Evolutionary conservation across 2,329 filamentous ascomycete genomes (phyloP).

Genomic region (Aschersonia sp.): DNA sequence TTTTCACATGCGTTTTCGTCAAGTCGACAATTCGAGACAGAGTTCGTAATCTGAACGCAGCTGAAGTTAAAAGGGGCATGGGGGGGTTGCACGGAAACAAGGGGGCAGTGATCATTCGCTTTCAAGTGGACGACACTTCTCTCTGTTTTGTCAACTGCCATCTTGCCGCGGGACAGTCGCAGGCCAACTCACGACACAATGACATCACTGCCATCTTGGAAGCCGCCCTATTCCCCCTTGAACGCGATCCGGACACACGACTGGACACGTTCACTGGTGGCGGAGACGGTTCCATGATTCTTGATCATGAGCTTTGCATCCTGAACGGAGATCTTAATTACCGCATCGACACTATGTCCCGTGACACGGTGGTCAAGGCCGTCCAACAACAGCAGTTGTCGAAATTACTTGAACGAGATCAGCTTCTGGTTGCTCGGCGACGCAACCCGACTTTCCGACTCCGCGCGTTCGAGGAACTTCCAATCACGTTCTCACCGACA

Average conservation of each 20-base stretch:
- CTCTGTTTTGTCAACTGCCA: conserved; percentile 97
- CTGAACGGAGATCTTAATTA: conserved; percentile 96
- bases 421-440: conserved; percentile 75
- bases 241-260: conserved; percentile 51
- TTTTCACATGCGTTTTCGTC: conserved; percentile 94
- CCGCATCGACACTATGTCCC: conserved; percentile 92
- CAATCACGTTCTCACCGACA: conserved; percentile 85
- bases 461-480: conserved; percentile 77
- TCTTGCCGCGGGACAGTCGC: conserved; percentile 82
- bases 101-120: conserved; percentile 82
- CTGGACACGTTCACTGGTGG: conserved; percentile 75
- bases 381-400: conserved; percentile 67
- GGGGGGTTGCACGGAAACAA: conserved; percentile 94
- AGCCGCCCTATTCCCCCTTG: conserved; percentile 55
- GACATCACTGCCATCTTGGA: conserved; percentile 87
- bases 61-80: conserved; percentile 92
- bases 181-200: conserved; percentile 82
- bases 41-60: conserved; percentile 62
- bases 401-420: conserved; percentile 85
- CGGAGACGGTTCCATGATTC: conserved; percentile 87
- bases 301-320: conserved; percentile 96
- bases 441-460: conserved; percentile 84
- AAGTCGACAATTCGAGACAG: conserved; percentile 63
- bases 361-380: conserved; percentile 79
- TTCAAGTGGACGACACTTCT: conserved; percentile 84